Evolutionary conservation across 2,329 filamentous ascomycete genomes (phyloP).

Genomic region (Dissoconium aciculare): DNA sequence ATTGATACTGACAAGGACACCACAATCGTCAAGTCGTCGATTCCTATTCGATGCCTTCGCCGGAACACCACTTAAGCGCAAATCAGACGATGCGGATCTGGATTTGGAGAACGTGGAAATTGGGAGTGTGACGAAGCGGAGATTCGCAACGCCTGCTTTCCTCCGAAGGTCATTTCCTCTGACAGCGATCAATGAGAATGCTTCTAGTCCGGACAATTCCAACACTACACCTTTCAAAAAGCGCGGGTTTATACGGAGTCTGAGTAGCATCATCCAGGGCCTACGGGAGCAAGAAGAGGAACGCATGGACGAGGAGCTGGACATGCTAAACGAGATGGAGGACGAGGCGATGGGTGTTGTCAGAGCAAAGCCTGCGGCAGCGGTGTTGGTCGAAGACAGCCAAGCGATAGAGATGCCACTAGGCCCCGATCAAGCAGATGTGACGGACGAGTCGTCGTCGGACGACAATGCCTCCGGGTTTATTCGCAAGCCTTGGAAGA

Average conservation of each 20-base stretch:
- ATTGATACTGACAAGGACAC: constrained; percentile 26
- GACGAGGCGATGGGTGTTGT: constrained; percentile 21
- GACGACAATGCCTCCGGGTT: constrained; percentile 27
- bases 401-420: constrained; percentile 26
- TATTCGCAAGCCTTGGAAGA: constrained; percentile 55
- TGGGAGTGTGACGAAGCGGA: constrained; percentile 17
- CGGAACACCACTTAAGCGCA: constrained; percentile 43
- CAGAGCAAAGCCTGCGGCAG: constrained; percentile 11
- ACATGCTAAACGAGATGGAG: constrained; percentile 59
- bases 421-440: constrained; percentile 32
- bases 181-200: constrained; percentile 44
- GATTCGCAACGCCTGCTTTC: constrained; percentile 57
- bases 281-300: constrained; percentile 57
- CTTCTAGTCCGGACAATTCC: constrained; percentile 1
- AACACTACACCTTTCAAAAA: constrained; percentile 29
- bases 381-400: constrained; percentile 30
- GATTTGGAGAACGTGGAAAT: constrained; percentile 12
- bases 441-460: constrained; percentile 41
- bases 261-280: constrained; percentile 60
- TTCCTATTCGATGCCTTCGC: constrained; percentile 48
- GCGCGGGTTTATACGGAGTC: constrained; percentile 43
- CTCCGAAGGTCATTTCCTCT: constrained; percentile 40
- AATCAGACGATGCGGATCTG: constrained; percentile 23
- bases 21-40: constrained; percentile 43
- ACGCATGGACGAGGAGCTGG: constrained; percentile 55